These are phyloP conservation scores for Zizania latifolia DNA, from an alignment of 176 grass and related monocot species.

Conservation along the genomic window DNA sequence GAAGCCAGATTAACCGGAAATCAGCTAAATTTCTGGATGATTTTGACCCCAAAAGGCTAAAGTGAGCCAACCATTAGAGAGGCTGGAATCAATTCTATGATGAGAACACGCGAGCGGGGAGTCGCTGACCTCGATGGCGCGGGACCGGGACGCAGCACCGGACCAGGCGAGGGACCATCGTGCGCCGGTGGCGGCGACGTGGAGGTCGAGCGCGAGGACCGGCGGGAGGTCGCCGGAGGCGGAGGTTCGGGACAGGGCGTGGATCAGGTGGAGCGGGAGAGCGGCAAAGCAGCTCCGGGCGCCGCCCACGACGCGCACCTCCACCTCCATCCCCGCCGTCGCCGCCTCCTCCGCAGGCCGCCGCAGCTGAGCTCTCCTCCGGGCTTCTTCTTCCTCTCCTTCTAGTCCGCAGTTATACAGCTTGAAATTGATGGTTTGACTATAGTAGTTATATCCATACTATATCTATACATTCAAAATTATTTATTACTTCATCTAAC, in stretches of 20 bases:
- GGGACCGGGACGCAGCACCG: slow-evolving; percentile 59
- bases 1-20: background rate
- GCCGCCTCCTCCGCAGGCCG: background rate
- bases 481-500: too few relatives aligned
- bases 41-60: background rate
- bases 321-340: slow-evolving; percentile 51
- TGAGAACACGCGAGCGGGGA: background rate
- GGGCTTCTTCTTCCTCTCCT: background rate
- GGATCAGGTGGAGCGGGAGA: slow-evolving; percentile 76
- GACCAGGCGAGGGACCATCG: slow-evolving; percentile 89
- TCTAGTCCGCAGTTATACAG: too few relatives aligned
- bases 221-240: slow-evolving; percentile 56
- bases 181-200: slow-evolving; percentile 25
- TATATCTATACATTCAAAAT: too few relatives aligned
- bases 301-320: slow-evolving; percentile 59
- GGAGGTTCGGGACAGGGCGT: slow-evolving; percentile 56
- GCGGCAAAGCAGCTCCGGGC: slow-evolving; percentile 85
- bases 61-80: background rate
- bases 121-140: slow-evolving; percentile 63
- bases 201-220: slow-evolving; percentile 72
- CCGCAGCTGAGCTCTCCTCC: background rate
- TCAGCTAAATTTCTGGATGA: background rate
- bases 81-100: background rate
- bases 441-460: too few relatives aligned
- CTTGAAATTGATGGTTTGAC: too few relatives aligned